phyloP scores from a whole-genome alignment of 2,329 filamentous ascomycete species.

The Sarocladium oryzae region DNA sequence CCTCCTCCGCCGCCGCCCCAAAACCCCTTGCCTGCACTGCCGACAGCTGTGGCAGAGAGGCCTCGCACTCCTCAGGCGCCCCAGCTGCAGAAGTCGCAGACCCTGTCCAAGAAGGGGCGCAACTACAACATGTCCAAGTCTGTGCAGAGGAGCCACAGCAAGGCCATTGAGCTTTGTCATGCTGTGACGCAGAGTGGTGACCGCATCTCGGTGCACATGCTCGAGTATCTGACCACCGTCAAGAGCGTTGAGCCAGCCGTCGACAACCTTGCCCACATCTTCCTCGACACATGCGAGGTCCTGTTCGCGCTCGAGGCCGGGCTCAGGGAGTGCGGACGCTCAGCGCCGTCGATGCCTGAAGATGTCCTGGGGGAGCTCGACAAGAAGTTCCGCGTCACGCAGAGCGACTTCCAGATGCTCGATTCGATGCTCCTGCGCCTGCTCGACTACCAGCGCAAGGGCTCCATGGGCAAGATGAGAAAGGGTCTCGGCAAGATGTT shows the following conservation, averaged over 20 bases:
- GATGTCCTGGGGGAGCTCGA: slow-evolving; percentile 60
- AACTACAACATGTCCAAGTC: slow-evolving; percentile 3
- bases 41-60: neutral
- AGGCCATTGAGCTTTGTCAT: slow-evolving; percentile 41
- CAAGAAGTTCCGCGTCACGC: slow-evolving; percentile 54
- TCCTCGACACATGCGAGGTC: slow-evolving; percentile 60
- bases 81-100: neutral
- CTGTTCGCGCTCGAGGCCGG: slow-evolving; percentile 65
- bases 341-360: slow-evolving; percentile 45
- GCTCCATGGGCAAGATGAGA: slow-evolving; percentile 51
- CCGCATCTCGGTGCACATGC: slow-evolving; percentile 57
- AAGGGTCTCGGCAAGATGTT: slow-evolving; percentile 60
- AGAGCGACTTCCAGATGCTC: slow-evolving; percentile 55
- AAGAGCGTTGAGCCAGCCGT: slow-evolving; percentile 50
- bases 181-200: slow-evolving; percentile 55
- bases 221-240: slow-evolving; percentile 55
- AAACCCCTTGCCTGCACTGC: neutral
- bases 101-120: neutral
- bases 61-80: neutral
- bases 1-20: neutral
- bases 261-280: slow-evolving; percentile 55
- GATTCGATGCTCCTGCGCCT: slow-evolving; percentile 57
- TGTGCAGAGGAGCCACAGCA: slow-evolving; percentile 22
- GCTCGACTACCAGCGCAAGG: slow-evolving; percentile 55
- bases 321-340: slow-evolving; percentile 45